phyloP scores from a whole-genome alignment of 495 filamentous ascomycete species.

The Penicillium cosmopolitanum region DNA sequence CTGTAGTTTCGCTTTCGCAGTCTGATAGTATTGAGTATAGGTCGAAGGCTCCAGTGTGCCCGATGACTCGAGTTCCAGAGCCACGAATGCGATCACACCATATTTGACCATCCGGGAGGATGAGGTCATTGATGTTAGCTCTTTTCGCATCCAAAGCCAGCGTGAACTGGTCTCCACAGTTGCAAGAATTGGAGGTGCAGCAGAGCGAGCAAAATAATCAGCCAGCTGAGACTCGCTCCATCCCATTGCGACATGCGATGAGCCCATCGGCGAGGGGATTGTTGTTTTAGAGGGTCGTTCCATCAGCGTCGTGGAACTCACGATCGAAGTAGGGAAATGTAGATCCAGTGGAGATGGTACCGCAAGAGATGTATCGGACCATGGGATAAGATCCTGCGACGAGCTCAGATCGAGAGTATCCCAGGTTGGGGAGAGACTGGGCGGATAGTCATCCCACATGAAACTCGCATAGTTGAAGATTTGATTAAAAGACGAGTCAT shows the following conservation, averaged over 20 bases:
- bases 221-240: slow-evolving; percentile 17
- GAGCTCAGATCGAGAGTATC: slow-evolving; percentile 9
- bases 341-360: slow-evolving; percentile 5
- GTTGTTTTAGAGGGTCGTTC: slow-evolving; percentile 6
- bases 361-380: slow-evolving; percentile 10
- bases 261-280: slow-evolving; percentile 7
- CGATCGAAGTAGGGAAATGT: neutral
- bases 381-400: slow-evolving; percentile 10
- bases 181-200: slow-evolving; percentile 16
- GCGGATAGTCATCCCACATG: slow-evolving; percentile 36
- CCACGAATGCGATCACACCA: slow-evolving; percentile 17
- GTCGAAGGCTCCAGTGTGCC: slow-evolving; percentile 14
- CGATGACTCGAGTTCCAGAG: slow-evolving; percentile 13
- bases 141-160: slow-evolving; percentile 20
- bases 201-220: slow-evolving; percentile 16
- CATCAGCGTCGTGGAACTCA: neutral
- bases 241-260: slow-evolving; percentile 1
- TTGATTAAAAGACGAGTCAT: slow-evolving; percentile 27
- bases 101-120: slow-evolving; percentile 15
- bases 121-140: slow-evolving; percentile 15
- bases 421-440: slow-evolving; percentile 9
- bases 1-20: slow-evolving; percentile 9
- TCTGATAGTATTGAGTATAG: slow-evolving; percentile 13
- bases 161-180: slow-evolving; percentile 15
- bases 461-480: slow-evolving; percentile 43